Conservation (phyloP, 176 grass and related monocot genomes). For the Thalia dealbata region DNA sequence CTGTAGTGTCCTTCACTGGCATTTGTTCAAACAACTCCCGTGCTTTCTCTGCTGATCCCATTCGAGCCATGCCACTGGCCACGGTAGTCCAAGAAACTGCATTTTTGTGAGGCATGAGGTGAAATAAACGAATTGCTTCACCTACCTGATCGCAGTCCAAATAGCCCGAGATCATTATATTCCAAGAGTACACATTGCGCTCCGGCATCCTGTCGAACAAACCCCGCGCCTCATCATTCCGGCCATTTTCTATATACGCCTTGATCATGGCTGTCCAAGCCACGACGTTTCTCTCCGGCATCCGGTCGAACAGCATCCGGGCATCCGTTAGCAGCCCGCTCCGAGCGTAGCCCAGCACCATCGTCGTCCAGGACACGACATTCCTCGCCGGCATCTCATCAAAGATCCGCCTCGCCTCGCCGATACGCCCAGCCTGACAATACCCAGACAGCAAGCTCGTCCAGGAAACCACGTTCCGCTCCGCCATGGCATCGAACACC, state of each 20-base stretch:
- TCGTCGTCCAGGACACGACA: conserved; percentile 26
- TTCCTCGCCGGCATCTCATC: conserved; percentile 23
- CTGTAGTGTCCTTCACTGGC: conserved; percentile 14
- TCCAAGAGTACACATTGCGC: conserved; percentile 25
- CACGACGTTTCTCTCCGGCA: conserved; percentile 24
- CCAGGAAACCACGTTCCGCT: conserved; percentile 21
- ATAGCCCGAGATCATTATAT: conserved; percentile 25
- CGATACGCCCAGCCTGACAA: conserved; percentile 8
- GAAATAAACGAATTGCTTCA: conserved; percentile 16
- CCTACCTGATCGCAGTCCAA: neutral
- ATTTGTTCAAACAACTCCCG: conserved; percentile 16
- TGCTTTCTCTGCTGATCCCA: conserved; percentile 9
- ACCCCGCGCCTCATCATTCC: neutral
- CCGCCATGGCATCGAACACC: conserved; percentile 20
- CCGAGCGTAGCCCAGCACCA: conserved; percentile 20
- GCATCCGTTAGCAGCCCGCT: conserved; percentile 6
- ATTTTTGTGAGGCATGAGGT: conserved; percentile 19
- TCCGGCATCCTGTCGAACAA: conserved; percentile 26
- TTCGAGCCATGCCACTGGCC: conserved; percentile 22
- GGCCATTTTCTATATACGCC: conserved; percentile 4
- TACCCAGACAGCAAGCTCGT: conserved; percentile 23
- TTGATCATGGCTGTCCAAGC: conserved; percentile 28
- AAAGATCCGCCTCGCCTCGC: conserved; percentile 14
- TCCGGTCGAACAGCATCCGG: conserved; percentile 14
- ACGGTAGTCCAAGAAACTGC: conserved; percentile 22